A percentile compares a stretch with the other conserved stretches of the same genome.
Conservation (phyloP, 108 stramenopile genomes). For the Cylindrotheca fusiformis region DNA sequence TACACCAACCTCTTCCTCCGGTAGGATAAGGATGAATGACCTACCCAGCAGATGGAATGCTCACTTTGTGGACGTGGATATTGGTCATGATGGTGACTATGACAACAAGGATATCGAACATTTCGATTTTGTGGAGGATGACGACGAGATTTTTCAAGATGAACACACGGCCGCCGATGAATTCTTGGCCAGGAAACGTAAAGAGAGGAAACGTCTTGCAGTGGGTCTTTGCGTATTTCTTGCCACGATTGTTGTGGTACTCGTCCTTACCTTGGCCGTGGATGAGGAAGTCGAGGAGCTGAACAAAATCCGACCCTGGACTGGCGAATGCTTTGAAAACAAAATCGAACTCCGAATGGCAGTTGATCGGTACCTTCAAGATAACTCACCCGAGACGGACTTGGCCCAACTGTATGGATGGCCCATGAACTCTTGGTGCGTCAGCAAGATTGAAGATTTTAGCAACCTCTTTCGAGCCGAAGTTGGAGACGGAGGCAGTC, state of each 20-base stretch:
- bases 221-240: not conserved
- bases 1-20: not conserved
- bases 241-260: not conserved
- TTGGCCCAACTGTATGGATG: conserved; percentile 26
- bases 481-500: not conserved
- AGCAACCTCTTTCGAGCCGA: conserved; percentile 1
- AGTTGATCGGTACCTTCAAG: conserved; percentile 8
- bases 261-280: not conserved
- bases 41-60: not conserved
- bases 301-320: not conserved
- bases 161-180: no score
- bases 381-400: not conserved
- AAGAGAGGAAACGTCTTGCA: not conserved
- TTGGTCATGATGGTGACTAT: not conserved
- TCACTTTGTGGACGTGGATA: not conserved
- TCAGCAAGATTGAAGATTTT: conserved; percentile 27
- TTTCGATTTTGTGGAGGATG: not conserved
- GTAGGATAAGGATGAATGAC: not conserved
- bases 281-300: not conserved
- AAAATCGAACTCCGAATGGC: conserved; percentile 13
- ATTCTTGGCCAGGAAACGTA: not conserved
- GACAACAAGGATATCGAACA: no score
- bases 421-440: conserved; percentile 39
- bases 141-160: not conserved
- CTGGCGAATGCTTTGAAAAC: conserved; percentile 14